Conservation (phyloP, 192 early-diverging fungal species). For the Podochytrium sp. region DNA sequence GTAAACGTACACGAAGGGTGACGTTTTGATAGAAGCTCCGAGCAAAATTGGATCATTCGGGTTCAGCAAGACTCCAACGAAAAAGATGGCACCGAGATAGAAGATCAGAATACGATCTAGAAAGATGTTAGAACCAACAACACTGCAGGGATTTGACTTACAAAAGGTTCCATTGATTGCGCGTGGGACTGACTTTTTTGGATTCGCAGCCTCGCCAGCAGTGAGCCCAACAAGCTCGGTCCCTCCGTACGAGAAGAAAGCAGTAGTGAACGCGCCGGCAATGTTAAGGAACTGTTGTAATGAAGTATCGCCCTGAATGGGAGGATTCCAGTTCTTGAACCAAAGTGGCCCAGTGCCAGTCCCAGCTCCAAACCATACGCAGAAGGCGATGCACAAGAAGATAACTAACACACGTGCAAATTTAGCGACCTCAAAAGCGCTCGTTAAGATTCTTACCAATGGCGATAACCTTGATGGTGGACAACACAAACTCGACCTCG, state of each 20-base stretch:
- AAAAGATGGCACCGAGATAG: slow-evolving; percentile 67
- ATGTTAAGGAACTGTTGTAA: not conserved
- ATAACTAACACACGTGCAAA: no score
- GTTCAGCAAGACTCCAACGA: slow-evolving; percentile 76
- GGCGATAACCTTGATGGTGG: slow-evolving; percentile 79
- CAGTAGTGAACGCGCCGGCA: slow-evolving; percentile 31
- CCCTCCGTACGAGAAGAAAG: slow-evolving; percentile 64
- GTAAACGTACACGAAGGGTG: slow-evolving; percentile 73
- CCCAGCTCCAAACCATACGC: slow-evolving; percentile 65
- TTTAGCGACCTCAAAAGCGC: no score
- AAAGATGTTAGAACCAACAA: no score
- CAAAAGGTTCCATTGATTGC: slow-evolving; percentile 43
- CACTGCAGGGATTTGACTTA: no score
- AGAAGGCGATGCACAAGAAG: slow-evolving; percentile 80
- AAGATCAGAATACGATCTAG: slow-evolving; percentile 82
- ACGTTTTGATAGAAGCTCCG: slow-evolving; percentile 48
- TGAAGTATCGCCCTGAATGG: not conserved
- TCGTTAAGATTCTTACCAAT: no score
- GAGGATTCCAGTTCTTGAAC: slow-evolving; percentile 31
- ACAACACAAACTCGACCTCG: slow-evolving; percentile 78
- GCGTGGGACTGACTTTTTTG: slow-evolving; percentile 55
- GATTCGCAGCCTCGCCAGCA: slow-evolving; percentile 88
- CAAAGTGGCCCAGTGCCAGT: slow-evolving; percentile 47
- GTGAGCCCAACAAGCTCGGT: slow-evolving; percentile 79
- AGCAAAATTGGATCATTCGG: slow-evolving; percentile 62